Conservation (phyloP, 768 basidiomycete species). For the Amanita inopinata region DNA sequence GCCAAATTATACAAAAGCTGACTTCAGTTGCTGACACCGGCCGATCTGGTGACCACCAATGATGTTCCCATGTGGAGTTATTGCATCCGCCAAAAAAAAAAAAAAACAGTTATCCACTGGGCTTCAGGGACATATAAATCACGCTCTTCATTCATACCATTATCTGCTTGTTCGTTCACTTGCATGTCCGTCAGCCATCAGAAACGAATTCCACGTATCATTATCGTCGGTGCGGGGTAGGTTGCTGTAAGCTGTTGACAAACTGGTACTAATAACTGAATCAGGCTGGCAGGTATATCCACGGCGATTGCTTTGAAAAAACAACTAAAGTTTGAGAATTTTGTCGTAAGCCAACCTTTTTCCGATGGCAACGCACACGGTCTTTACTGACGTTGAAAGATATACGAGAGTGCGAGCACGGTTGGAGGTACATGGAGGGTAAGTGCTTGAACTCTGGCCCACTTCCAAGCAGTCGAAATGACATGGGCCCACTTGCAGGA, state of each 20-base stretch:
- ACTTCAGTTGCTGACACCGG: too few relatives aligned
- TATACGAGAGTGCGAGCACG: constrained; percentile 37
- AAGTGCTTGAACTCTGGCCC: constrained; percentile 14
- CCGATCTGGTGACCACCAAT: too few relatives aligned
- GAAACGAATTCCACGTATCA: constrained; percentile 25
- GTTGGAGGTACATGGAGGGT: constrained; percentile 54
- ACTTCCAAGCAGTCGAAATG: neutral
- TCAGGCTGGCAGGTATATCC: constrained; percentile 37
- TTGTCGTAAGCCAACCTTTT: constrained; percentile 27
- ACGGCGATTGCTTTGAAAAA: constrained; percentile 37
- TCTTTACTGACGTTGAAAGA: constrained; percentile 31
- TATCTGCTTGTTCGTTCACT: too few relatives aligned
- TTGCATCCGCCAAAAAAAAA: too few relatives aligned
- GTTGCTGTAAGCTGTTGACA: constrained; percentile 9
- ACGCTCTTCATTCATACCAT: too few relatives aligned
- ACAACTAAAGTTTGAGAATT: constrained; percentile 34
- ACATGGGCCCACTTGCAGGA: constrained; percentile 25
- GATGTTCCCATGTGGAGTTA: too few relatives aligned
- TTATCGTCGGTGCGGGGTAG: constrained; percentile 45
- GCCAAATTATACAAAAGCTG: too few relatives aligned
- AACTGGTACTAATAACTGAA: neutral
- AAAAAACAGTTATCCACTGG: too few relatives aligned
- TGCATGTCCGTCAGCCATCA: constrained; percentile 13
- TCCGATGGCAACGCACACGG: too few relatives aligned
- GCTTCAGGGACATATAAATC: too few relatives aligned